Percentiles rank a stretch among this genome's conserved stretches.
Conservation (phyloP, 768 basidiomycete species). For the Gautieria morchelliformis region DNA sequence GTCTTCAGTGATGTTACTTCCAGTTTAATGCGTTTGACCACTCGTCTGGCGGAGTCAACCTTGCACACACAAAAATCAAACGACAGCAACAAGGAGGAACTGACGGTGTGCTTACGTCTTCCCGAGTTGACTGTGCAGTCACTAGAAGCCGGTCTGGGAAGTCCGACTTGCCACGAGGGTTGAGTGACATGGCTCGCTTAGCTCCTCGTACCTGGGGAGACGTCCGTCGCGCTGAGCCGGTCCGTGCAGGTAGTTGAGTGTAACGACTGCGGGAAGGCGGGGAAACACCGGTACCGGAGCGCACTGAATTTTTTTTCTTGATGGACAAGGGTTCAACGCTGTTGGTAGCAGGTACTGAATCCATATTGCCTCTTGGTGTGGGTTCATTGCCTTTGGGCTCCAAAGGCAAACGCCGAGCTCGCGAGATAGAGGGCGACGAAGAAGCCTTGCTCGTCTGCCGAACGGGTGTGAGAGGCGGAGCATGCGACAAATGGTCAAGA, state of each 20-base stretch:
- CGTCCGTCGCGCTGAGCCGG: conserved; percentile 40
- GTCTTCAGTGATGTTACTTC: conserved; percentile 31
- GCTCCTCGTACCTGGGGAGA: conserved; percentile 42
- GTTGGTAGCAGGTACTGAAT: conserved; percentile 26
- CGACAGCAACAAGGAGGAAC: not conserved
- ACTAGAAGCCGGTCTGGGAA: conserved; percentile 38
- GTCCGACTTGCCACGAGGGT: conserved; percentile 23
- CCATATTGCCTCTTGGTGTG: conserved; percentile 35
- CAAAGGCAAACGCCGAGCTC: conserved; percentile 64
- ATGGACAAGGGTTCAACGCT: conserved; percentile 72
- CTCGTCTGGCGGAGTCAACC: conserved; percentile 63
- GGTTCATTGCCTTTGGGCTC: conserved; percentile 44
- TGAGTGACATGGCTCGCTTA: conserved; percentile 24
- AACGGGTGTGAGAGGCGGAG: conserved; percentile 12
- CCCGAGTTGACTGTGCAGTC: conserved; percentile 44
- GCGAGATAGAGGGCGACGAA: conserved; percentile 45
- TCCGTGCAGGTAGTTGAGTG: conserved; percentile 22
- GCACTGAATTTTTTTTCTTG: conserved; percentile 71
- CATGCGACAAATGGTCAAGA: conserved; percentile 19
- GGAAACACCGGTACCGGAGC: conserved; percentile 30
- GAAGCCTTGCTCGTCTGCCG: conserved; percentile 14
- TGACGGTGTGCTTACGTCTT: conserved; percentile 44
- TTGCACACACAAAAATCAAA: conserved; percentile 20
- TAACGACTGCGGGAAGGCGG: conserved; percentile 14
- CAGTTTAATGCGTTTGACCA: conserved; percentile 65